Conservation (phyloP, 106 monocot species). For the Amphibolis antarctica region DNA sequence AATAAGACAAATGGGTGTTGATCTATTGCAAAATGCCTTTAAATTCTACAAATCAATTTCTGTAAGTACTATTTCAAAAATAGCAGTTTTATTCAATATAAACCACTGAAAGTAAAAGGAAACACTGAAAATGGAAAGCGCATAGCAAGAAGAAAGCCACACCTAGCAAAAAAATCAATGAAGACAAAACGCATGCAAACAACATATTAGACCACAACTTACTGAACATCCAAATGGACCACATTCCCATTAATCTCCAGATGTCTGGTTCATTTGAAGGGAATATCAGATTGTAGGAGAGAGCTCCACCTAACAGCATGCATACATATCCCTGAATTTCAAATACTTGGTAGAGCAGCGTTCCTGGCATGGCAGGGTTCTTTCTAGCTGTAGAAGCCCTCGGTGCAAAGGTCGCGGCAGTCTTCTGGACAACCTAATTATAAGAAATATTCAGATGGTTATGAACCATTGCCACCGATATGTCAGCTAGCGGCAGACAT, state of each 20-base stretch:
- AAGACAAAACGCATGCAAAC: neutral
- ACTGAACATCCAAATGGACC: conserved; percentile 99
- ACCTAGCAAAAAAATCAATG: neutral
- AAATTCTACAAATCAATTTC: too few relatives aligned
- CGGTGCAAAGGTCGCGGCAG: conserved; percentile 95
- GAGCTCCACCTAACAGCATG: conserved; percentile 84
- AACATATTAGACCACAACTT: conserved; percentile 19
- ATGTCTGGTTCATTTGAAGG: conserved; percentile 93
- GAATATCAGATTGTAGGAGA: conserved; percentile 92
- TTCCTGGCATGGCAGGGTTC: conserved; percentile 95
- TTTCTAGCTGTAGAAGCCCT: conserved; percentile 82
- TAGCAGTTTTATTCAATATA: too few relatives aligned
- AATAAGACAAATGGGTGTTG: too few relatives aligned
- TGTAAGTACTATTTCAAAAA: too few relatives aligned
- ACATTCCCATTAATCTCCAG: conserved; percentile 99
- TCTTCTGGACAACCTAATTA: conserved; percentile 74
- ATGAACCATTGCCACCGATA: neutral
- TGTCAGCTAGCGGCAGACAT: neutral
- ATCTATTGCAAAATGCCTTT: too few relatives aligned
- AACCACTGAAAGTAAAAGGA: too few relatives aligned
- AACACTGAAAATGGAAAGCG: too few relatives aligned
- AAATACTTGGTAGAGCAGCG: conserved; percentile 67
- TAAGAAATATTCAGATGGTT: neutral
- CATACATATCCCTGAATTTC: conserved; percentile 90
- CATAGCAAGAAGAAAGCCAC: neutral